Percentiles rank a stretch among this genome's conserved stretches.
These are phyloP conservation scores for Infundibulicybe gibba DNA, from an alignment of 768 basidiomycete species.

Conservation along the genomic window DNA sequence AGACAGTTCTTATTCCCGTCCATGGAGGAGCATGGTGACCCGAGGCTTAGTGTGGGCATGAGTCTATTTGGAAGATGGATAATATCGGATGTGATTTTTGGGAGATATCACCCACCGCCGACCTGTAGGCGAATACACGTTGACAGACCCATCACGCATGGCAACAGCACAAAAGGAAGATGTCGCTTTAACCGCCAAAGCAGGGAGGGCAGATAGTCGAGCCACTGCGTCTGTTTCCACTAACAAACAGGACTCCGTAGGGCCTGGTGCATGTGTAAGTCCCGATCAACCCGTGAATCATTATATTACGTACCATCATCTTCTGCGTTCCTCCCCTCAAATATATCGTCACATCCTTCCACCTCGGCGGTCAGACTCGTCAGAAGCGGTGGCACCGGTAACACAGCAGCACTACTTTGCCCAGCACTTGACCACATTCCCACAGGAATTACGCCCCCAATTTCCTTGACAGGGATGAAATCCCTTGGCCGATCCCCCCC, in stretches of 20 bases:
- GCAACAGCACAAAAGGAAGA: constrained; percentile 70
- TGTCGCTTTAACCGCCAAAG: constrained; percentile 65
- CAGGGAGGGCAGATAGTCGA: constrained; percentile 84
- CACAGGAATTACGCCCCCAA: constrained; percentile 23
- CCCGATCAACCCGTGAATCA: background rate
- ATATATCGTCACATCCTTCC: constrained; percentile 62
- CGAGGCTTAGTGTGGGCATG: constrained; percentile 74
- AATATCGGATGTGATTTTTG: background rate
- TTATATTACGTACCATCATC: constrained; percentile 45
- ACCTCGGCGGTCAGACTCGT: constrained; percentile 55
- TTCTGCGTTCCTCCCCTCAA: constrained; percentile 81
- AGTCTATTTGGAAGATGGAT: constrained; percentile 41
- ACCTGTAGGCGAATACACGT: constrained; percentile 82
- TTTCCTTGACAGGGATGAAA: constrained; percentile 49
- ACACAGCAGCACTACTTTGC: constrained; percentile 15
- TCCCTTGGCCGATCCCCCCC: constrained; percentile 64
- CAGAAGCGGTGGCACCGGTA: constrained; percentile 59
- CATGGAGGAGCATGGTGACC: constrained; percentile 66
- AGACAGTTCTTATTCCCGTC: constrained; percentile 62
- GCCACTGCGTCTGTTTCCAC: constrained; percentile 77
- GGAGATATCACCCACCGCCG: constrained; percentile 56
- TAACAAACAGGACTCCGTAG: constrained; percentile 66
- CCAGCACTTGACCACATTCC: constrained; percentile 16
- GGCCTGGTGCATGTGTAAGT: constrained; percentile 30
- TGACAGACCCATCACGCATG: constrained; percentile 75